Base-by-base conservation (phyloP, 305 asterid species). In the Solanum hybrid region DNA sequence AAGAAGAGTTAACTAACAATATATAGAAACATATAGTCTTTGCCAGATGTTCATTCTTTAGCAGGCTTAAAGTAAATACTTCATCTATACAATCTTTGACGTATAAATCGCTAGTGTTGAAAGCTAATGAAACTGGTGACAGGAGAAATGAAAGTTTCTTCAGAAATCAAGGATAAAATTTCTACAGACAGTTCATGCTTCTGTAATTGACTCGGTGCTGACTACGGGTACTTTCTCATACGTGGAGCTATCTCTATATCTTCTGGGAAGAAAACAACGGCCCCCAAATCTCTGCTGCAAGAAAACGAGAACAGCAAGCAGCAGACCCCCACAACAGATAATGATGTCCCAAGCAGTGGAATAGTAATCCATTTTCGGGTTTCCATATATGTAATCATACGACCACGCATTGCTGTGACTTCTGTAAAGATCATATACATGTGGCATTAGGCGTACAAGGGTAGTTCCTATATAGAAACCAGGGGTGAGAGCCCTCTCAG, bases 211-310 rank as follows among this genome's bases (percentile, higher is more conserved):
- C 91, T 93, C 95, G 36, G 92, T 88, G 81, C 90, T 85, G 89
- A 90, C 95, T 88, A 91, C 95, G n/a, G 98, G 96, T 32, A 96
- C 95, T 92, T 94, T 96, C 91, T 96, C 98, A 90, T 97, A 97
- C 1, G 91, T 27, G 17, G 93, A 90, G 77, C 89, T 91, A 86
- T 87, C 94, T 91, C 94, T 85, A 79, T 88, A 94, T 93, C 94
- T 93, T 89, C 90, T 92, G 4, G 98, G 98, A 37, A 96, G 91
- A 92, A 95, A 89, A 89, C 94, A 95, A 27, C 92, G 93, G 39
- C 99, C 98, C 11, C 99, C 98, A 91, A 93, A 95, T 57, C 92
- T 79, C 90, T 97, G 99, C 96, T 97, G 99, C 98, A 96, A 92
- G 93, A 91, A 96, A 89, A 95, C 83, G 41, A 97, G 86, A 79